phyloP scores from a whole-genome alignment of 75 land plant genomes.

The Pinus albicaulis region DNA sequence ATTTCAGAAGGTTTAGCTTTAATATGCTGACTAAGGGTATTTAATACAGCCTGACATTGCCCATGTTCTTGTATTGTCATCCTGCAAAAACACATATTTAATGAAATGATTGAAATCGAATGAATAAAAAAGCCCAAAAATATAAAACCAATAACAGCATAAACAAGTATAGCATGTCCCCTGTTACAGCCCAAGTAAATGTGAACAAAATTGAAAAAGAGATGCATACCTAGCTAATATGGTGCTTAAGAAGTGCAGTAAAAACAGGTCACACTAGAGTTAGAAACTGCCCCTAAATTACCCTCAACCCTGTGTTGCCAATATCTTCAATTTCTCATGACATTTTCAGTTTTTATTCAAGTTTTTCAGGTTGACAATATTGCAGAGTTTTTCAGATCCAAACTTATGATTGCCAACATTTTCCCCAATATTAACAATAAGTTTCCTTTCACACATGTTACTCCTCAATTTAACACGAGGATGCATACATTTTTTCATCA shows the following conservation, averaged over 20 bases:
- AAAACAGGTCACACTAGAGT: no score
- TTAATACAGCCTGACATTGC: constrained; percentile 40
- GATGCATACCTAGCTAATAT: background rate
- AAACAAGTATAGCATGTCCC: background rate
- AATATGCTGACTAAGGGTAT: constrained; percentile 53
- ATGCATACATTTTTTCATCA: no score
- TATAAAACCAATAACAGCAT: background rate
- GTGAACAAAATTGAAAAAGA: background rate
- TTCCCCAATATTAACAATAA: no score
- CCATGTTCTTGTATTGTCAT: constrained; percentile 72
- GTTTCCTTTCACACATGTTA: no score
- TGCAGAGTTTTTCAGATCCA: no score
- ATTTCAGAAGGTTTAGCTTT: constrained; percentile 61
- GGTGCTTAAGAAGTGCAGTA: background rate
- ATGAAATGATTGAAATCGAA: background rate
- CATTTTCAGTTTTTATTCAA: no score
- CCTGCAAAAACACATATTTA: constrained; percentile 34
- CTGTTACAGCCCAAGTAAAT: background rate
- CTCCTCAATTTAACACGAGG: no score
- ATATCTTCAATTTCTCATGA: no score
- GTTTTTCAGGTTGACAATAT: no score
- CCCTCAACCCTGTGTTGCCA: no score
- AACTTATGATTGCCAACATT: no score
- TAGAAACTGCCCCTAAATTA: no score
- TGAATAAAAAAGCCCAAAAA: background rate